phyloP scores from a whole-genome alignment of 257 asterid genomes.

The Striga asiatica region DNA sequence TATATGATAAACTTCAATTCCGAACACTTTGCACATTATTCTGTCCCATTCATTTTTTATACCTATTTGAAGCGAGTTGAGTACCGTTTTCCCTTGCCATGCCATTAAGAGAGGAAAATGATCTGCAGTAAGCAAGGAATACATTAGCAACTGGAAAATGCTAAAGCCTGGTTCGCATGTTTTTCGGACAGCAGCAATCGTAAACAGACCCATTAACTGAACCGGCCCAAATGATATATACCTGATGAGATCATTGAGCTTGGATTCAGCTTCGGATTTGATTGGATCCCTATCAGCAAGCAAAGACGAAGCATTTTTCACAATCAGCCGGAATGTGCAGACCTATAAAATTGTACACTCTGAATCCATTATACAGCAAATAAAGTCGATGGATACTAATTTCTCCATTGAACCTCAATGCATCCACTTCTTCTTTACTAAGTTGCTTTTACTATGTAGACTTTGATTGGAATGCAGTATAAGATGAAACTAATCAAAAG shows the following conservation, averaged over 20 bases:
- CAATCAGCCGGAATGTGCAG: conserved; percentile 75
- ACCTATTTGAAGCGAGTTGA: conserved; percentile 60
- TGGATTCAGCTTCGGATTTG: conserved; percentile 83
- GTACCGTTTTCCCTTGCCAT: conserved; percentile 37
- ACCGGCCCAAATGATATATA: conserved; percentile 17
- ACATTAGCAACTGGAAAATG: conserved; percentile 1
- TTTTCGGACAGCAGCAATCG: too few relatives aligned
- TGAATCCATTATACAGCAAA: not conserved
- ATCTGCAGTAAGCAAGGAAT: conserved; percentile 42
- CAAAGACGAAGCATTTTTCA: conserved; percentile 81
- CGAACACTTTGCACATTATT: conserved; percentile 8
- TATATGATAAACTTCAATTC: not conserved
- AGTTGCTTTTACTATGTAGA: too few relatives aligned
- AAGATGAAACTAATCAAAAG: too few relatives aligned
- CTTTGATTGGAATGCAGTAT: too few relatives aligned
- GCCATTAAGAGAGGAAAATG: conserved; percentile 67
- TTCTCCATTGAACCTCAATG: too few relatives aligned
- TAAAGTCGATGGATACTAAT: not conserved
- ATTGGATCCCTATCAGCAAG: conserved; percentile 78
- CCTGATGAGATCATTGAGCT: conserved; percentile 74
- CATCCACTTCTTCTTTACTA: not conserved
- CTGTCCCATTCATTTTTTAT: not conserved
- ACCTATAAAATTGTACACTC: conserved; percentile 41
- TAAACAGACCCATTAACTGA: conserved; percentile 7
- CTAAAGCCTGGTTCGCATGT: too few relatives aligned